A percentile compares a stretch with the other conserved stretches of the same genome.
phyloP scores from a whole-genome alignment of 805 yeast genomes.

The Dipodascus geniculatus region DNA sequence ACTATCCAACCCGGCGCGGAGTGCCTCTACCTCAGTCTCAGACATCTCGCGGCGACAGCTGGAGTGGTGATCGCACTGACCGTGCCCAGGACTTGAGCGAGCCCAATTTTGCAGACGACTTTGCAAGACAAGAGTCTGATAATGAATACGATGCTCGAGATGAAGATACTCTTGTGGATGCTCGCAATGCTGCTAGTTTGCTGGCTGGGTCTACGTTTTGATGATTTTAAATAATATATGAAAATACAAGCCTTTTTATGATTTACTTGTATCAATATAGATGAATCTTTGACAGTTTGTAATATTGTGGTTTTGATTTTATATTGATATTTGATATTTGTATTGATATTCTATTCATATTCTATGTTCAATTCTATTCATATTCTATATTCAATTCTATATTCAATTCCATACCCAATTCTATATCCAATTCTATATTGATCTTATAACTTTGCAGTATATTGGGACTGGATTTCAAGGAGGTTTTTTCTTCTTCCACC shows the following conservation, averaged over 20 bases:
- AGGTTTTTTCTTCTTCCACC: no score
- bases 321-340: no score
- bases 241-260: background rate
- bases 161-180: conserved; percentile 44
- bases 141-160: conserved; percentile 16
- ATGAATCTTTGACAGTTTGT: background rate
- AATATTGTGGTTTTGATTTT: background rate
- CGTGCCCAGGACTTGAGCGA: conserved; percentile 11
- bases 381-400: no score
- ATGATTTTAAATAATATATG: background rate
- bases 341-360: no score
- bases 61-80: conserved; percentile 44
- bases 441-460: no score
- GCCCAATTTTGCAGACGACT: conserved; percentile 4
- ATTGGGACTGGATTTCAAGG: no score
- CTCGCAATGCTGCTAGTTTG: conserved; percentile 71
- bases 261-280: background rate
- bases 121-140: conserved; percentile 15
- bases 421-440: no score
- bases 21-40: conserved; percentile 32
- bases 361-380: no score
- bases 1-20: conserved; percentile 29
- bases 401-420: no score
- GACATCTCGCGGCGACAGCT: conserved; percentile 39
- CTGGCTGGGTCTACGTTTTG: conserved; percentile 63